phyloP scores from a whole-genome alignment of 2,329 filamentous ascomycete species.

The Stachybotrys chlorohalonatus region DNA sequence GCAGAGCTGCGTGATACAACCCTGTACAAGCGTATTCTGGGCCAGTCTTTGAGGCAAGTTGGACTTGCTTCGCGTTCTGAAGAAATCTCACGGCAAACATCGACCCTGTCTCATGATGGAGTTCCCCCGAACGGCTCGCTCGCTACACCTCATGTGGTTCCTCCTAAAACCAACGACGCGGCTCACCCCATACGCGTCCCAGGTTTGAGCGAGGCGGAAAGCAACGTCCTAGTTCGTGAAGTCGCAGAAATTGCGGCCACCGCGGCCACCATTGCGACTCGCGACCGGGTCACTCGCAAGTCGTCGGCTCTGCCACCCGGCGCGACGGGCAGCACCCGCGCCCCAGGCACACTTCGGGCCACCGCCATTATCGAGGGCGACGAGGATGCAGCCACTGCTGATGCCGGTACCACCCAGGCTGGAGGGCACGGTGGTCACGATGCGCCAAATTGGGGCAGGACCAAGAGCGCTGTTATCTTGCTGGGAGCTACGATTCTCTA shows the following conservation, averaged over 20 bases:
- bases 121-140: conserved; percentile 31
- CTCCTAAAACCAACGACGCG: conserved; percentile 50
- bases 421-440: conserved; percentile 61
- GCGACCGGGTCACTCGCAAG: conserved; percentile 47
- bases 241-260: conserved; percentile 92
- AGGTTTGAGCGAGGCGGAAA: conserved; percentile 74
- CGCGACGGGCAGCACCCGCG: conserved; percentile 19
- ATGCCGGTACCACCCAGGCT: conserved; percentile 22
- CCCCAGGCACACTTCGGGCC: conserved; percentile 16
- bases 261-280: conserved; percentile 76
- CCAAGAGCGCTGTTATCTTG: conserved; percentile 83
- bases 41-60: conserved; percentile 79
- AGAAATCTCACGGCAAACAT: conserved; percentile 29
- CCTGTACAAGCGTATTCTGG: conserved; percentile 86
- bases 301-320: conserved; percentile 15
- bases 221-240: conserved; percentile 70
- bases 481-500: conserved; percentile 85
- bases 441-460: conserved; percentile 94
- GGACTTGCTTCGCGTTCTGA: conserved; percentile 54
- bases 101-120: conserved; percentile 19
- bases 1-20: conserved; percentile 77
- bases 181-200: conserved; percentile 44
- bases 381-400: conserved; percentile 24
- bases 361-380: conserved; percentile 35
- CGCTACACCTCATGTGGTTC: conserved; percentile 63